Conservation (phyloP, 1,139 yeast species). For the Yamadazyma triangularis region DNA sequence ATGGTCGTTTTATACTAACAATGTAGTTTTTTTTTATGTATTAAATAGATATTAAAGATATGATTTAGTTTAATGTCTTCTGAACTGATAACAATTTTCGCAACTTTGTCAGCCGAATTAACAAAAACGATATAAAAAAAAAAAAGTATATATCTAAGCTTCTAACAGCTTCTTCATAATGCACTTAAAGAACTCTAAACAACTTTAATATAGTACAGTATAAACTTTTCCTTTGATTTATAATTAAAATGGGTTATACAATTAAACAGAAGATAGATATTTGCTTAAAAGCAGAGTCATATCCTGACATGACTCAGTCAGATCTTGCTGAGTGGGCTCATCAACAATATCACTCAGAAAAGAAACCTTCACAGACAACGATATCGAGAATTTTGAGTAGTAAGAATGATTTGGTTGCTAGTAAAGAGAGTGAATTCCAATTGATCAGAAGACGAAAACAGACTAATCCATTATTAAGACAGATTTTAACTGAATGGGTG, state of each 20-base stretch:
- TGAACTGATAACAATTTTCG: too few relatives aligned
- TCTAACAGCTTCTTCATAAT: too few relatives aligned
- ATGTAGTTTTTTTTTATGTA: too few relatives aligned
- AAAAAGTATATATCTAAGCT: too few relatives aligned
- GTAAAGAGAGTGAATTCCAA: conserved; percentile 55
- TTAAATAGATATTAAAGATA: too few relatives aligned
- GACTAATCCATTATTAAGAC: conserved; percentile 51
- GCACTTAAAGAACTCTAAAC: too few relatives aligned
- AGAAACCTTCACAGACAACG: conserved; percentile 65
- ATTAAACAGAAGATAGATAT: conserved; percentile 64
- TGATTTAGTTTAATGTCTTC: too few relatives aligned
- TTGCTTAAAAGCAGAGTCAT: conserved; percentile 61
- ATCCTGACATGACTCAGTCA: conserved; percentile 65
- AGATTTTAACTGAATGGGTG: conserved; percentile 63
- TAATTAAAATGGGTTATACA: conserved; percentile 51
- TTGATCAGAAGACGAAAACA: conserved; percentile 53
- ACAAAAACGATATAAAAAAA: too few relatives aligned
- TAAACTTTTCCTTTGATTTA: too few relatives aligned
- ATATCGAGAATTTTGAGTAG: conserved; percentile 57
- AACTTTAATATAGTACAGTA: too few relatives aligned
- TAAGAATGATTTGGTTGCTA: conserved; percentile 53
- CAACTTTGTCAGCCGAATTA: background rate
- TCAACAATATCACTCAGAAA: conserved; percentile 44
- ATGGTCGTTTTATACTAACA: too few relatives aligned
- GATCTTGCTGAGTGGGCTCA: conserved; percentile 66